Conservation (phyloP, 805 yeast species). For the Brettanomyces custersianus region DNA sequence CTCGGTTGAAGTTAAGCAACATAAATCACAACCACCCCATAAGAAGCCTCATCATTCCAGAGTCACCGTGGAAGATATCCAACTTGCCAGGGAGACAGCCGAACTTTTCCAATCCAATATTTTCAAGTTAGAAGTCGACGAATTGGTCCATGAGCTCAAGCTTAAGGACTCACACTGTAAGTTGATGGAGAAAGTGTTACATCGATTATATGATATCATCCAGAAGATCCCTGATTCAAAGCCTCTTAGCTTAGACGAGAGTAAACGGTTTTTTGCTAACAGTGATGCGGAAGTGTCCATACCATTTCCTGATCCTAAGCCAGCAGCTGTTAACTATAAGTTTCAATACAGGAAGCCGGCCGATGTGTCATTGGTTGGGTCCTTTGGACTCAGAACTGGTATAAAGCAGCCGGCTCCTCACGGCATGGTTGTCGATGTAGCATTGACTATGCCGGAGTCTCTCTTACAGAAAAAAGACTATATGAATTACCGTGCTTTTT, state of each 20-base stretch:
- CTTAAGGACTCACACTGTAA: constrained; percentile 60
- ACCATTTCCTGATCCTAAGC: constrained; percentile 90
- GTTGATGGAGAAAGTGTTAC: constrained; percentile 66
- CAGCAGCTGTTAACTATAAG: constrained; percentile 56
- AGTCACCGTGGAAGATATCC: constrained; percentile 69
- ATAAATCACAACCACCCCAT: too few species aligned
- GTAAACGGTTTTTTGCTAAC: constrained; percentile 35
- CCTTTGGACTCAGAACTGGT: constrained; percentile 81
- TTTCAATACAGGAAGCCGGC: constrained; percentile 64
- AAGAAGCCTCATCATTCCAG: too few species aligned
- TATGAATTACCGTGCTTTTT: constrained; percentile 79
- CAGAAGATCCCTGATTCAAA: constrained; percentile 52
- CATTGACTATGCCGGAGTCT: constrained; percentile 70
- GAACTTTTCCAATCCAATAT: constrained; percentile 92
- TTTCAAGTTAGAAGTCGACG: constrained; percentile 92
- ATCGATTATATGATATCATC: constrained; percentile 60
- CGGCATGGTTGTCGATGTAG: constrained; percentile 67
- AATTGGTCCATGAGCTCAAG: constrained; percentile 70
- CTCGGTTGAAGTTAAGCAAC: too few species aligned
- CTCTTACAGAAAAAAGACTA: constrained; percentile 82
- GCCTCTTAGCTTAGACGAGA: constrained; percentile 46
- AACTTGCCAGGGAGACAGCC: constrained; percentile 86
- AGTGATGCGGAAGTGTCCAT: constrained; percentile 42
- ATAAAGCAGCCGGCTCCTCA: constrained; percentile 41
- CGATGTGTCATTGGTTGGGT: constrained; percentile 73